A percentile compares a stretch with the other conserved stretches of the same genome.
Conservation (phyloP, 305 asterid species). For the Fraxinus dipetala region DNA sequence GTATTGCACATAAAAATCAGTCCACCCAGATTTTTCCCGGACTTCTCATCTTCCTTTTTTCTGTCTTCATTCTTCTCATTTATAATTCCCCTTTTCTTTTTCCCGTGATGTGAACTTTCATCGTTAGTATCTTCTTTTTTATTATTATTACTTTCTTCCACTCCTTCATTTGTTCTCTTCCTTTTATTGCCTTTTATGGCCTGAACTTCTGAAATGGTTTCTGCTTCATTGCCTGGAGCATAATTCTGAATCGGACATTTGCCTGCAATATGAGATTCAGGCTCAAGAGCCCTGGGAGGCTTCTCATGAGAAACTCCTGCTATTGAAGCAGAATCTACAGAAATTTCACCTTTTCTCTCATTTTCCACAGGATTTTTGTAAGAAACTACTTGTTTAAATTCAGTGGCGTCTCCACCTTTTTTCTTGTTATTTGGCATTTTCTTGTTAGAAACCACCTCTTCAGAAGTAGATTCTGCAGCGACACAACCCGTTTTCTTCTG, state of each 20-base stretch:
- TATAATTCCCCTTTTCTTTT: slow-evolving; percentile 27
- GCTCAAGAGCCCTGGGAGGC: slow-evolving; percentile 48
- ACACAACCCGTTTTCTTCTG: slow-evolving; percentile 27
- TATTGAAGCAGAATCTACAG: slow-evolving; percentile 32
- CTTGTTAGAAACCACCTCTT: slow-evolving; percentile 19
- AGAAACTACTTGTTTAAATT: slow-evolving; percentile 24
- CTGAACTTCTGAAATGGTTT: slow-evolving; percentile 26
- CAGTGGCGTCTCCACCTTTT: neutral
- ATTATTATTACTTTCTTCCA: slow-evolving; percentile 22
- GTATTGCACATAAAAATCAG: slow-evolving; percentile 82
- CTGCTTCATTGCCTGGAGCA: slow-evolving; percentile 31
- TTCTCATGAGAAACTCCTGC: slow-evolving; percentile 32
- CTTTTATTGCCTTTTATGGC: slow-evolving; percentile 30
- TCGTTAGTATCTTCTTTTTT: slow-evolving; percentile 20
- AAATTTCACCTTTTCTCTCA: slow-evolving; percentile 12
- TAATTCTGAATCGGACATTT: slow-evolving; percentile 33
- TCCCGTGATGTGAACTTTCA: slow-evolving; percentile 18
- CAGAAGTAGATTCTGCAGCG: slow-evolving; percentile 25
- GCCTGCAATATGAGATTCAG: slow-evolving; percentile 33
- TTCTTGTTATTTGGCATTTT: neutral
- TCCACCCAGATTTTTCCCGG: slow-evolving; percentile 56
- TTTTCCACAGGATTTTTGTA: slow-evolving; percentile 31
- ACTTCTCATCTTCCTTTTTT: slow-evolving; percentile 26
- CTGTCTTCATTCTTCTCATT: slow-evolving; percentile 24
- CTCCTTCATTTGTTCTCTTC: slow-evolving; percentile 34